Conservation (phyloP, 2,329 filamentous ascomycete species). For the Pseudopyrenochaeta lycopersici region DNA sequence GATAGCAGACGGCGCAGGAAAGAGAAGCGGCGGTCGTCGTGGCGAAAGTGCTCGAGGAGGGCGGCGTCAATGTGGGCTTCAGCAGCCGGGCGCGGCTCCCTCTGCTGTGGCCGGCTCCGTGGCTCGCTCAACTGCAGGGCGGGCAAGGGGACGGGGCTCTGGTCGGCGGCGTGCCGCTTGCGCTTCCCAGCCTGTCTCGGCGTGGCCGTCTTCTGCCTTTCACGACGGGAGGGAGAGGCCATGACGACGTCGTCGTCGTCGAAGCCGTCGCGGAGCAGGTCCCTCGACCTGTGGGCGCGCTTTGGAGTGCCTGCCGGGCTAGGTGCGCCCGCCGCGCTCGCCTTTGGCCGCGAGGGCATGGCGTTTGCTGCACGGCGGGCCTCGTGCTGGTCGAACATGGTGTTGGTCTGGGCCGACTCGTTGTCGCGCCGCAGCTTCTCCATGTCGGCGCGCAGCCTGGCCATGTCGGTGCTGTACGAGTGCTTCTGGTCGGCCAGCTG, state of each 20-base stretch:
- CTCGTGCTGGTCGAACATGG: slow-evolving; percentile 77
- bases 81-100: slow-evolving; percentile 22
- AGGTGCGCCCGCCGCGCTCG: slow-evolving; percentile 6
- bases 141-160: slow-evolving; percentile 68
- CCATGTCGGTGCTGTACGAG: slow-evolving; percentile 69
- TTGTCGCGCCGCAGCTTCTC: slow-evolving; percentile 72
- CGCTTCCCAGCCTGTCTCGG: slow-evolving; percentile 73
- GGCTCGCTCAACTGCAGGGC: slow-evolving; percentile 61
- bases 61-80: slow-evolving; percentile 28
- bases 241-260: slow-evolving; percentile 71
- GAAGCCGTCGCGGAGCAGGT: slow-evolving; percentile 77
- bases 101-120: slow-evolving; percentile 49
- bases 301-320: slow-evolving; percentile 66
- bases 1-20: slow-evolving; percentile 71
- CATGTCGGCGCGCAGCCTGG: slow-evolving; percentile 69
- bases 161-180: slow-evolving; percentile 67
- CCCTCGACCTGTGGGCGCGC: slow-evolving; percentile 61
- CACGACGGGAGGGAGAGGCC: slow-evolving; percentile 60
- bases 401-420: slow-evolving; percentile 72
- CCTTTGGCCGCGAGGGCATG: slow-evolving; percentile 35
- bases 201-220: slow-evolving; percentile 61
- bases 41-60: slow-evolving; percentile 49
- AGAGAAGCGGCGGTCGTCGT: slow-evolving; percentile 49
- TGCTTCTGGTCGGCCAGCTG: slow-evolving; percentile 70
- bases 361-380: slow-evolving; percentile 51